These are phyloP conservation scores for Aotearoamyces nothofagi DNA, from an alignment of 2,329 filamentous ascomycete species.

Conservation along the genomic window DNA sequence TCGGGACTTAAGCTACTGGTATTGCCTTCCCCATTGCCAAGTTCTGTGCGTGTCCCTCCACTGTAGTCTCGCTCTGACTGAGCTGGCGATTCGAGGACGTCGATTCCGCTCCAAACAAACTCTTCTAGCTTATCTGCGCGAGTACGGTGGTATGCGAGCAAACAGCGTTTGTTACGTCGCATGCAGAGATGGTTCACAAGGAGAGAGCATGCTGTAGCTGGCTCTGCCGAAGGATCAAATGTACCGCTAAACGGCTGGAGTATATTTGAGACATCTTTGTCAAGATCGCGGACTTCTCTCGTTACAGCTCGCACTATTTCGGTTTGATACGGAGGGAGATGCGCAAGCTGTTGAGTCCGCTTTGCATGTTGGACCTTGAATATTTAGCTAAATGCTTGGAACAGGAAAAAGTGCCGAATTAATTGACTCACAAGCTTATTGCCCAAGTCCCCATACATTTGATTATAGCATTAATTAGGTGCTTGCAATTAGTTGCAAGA, in stretches of 20 bases:
- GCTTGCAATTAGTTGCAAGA: no score
- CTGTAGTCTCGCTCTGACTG: constrained; percentile 30
- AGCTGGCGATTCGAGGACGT: constrained; percentile 57
- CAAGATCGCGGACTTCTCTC: constrained; percentile 83
- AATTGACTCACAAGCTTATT: constrained; percentile 54
- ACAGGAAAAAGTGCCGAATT: no score
- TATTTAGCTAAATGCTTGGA: background rate
- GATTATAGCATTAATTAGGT: no score
- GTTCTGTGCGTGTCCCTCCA: constrained; percentile 13
- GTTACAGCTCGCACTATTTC: constrained; percentile 79
- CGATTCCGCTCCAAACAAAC: constrained; percentile 80
- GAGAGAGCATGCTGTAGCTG: constrained; percentile 72
- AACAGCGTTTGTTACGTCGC: constrained; percentile 88
- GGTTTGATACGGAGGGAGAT: constrained; percentile 83
- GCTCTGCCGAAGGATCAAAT: constrained; percentile 76
- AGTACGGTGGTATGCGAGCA: constrained; percentile 86
- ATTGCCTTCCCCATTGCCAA: constrained; percentile 30
- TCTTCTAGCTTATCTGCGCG: constrained; percentile 85
- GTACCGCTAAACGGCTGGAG: constrained; percentile 71
- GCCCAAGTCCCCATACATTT: constrained; percentile 57
- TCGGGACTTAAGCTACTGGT: constrained; percentile 81
- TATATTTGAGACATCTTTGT: constrained; percentile 68
- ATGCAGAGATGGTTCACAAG: constrained; percentile 91
- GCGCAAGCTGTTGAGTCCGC: constrained; percentile 70
- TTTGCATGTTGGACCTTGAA: constrained; percentile 84